Conservation (phyloP, 768 basidiomycete species). For the Leucocoprinus sp. region DNA sequence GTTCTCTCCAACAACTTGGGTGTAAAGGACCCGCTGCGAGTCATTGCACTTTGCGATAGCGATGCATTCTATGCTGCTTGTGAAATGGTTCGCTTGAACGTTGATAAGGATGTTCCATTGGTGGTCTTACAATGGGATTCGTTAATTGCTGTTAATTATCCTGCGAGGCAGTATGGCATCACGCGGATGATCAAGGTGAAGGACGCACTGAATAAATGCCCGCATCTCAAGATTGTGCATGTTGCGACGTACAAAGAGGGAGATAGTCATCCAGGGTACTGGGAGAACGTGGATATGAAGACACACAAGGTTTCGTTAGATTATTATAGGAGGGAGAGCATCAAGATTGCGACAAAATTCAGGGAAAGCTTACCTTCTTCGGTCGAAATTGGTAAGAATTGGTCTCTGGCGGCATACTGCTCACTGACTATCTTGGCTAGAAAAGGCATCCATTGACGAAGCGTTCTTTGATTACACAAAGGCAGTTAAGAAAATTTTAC, state of each 20-base stretch:
- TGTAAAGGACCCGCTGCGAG: constrained; percentile 68
- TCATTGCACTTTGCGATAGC: constrained; percentile 85
- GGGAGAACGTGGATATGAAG: constrained; percentile 79
- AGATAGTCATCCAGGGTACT: constrained; percentile 80
- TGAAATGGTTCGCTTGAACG: constrained; percentile 73
- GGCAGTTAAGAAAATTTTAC: constrained; percentile 66
- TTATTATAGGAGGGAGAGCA: constrained; percentile 83
- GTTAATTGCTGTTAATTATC: constrained; percentile 93
- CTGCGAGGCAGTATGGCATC: constrained; percentile 88
- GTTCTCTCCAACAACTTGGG: constrained; percentile 60
- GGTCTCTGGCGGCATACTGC: background rate
- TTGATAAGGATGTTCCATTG: constrained; percentile 53
- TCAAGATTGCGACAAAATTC: constrained; percentile 79
- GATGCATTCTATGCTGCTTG: constrained; percentile 83
- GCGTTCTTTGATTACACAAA: constrained; percentile 89
- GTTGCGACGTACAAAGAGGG: constrained; percentile 93
- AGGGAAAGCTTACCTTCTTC: constrained; percentile 69
- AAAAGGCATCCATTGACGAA: constrained; percentile 97
- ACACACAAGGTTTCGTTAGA: constrained; percentile 98
- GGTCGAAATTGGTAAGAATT: constrained; percentile 59
- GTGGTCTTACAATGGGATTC: constrained; percentile 86
- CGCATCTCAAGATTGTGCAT: constrained; percentile 78
- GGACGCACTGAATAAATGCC: constrained; percentile 82
- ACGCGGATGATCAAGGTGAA: constrained; percentile 81
- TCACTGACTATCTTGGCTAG: constrained; percentile 28